Base-by-base conservation (phyloP, 306 rosid species). In the Cicer arietinum region DNA sequence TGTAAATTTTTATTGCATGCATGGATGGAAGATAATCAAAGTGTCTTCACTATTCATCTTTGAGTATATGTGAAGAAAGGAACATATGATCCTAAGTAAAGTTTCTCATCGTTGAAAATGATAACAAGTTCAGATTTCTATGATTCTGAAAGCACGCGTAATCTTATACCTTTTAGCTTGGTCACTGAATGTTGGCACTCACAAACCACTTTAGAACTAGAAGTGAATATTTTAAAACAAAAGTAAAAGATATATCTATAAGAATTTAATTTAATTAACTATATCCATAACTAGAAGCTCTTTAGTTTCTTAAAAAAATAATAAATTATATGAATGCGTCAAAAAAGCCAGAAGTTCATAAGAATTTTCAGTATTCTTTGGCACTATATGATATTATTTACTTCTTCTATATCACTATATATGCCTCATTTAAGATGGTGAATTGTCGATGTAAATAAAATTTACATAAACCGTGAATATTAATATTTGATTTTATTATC, bases 51-150 rank as follows among this genome's bases (percentile, higher is more conserved):
- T 25, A 57, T 44, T 80, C 50, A 80, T 80, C 37, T 57, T 85
- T 86, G 92, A 86, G 86, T 83, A 69, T 40, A 22, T 73, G 73
- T 73, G 84, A 86, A 84, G 90, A 75, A 86, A 86, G 75, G 85
- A 75, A 85, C 72, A 78, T 39, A 77, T 7, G 41, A 69, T 56
- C 59, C 7, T 63, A 57, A 13, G 77, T 41, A 78, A 82, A 59
- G 77, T 30, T 76, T 30, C 50, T 79, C 45, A 16, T 64, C 44
- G 71, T 67, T 58, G 37, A 66, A 71, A 71, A 75, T 71, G 37
- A 62, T 82, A 37, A 72, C 51, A 57, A 46, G 20, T 75, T 81
- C 22, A 62, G 74, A 83, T 69, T 73, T 67, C 41, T 58, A 54
- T 81, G 74, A 86, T 76, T 69, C 46, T 47, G 8, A 57, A 73